Evolutionary conservation across 2,329 filamentous ascomycete species (phyloP), one percentile per base, ranked within the genome.

Genomic region (Onygena corvina): DNA sequence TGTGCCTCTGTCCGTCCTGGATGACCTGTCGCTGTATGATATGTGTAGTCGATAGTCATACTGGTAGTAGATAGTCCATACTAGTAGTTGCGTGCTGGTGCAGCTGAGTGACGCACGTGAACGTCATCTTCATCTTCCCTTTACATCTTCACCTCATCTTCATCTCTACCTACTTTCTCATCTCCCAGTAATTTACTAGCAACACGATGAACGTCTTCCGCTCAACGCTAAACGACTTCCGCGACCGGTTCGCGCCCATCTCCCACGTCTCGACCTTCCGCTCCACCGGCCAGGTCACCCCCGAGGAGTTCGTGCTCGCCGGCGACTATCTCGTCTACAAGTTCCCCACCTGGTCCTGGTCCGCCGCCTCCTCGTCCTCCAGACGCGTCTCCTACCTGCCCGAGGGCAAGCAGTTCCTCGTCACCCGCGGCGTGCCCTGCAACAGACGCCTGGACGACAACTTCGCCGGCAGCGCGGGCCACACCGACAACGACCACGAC

Each of bases 291-390:
- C 86, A 96, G 71, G 92, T 98, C 69, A 96, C 90, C 0, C 90
- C 90, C 14, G 90, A 95, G 63, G 92, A 98, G 75, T 98, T 98
- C 67, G 76, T 95, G 46, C 83, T 85, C 3, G 92, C 92, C 2
- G 92, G 92, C 59, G 92, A 98, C 72, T 98, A 96, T 66, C 81
- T 98, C 31, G 89, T 94, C 62, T 94, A 93, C 80, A 96, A 95
- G 73, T 98, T 98, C 70, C 92, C 90, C 6, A 94, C 90, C 51
- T 98, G 92, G 92, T 84, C 86, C 46, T 98, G 92, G 92, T 81
- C 84, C 56, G 86, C 92, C 60, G 89, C 90, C 57, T 85, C 90
- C 49, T 80, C 81, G n/a, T 78, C 82, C 1, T 76, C 79, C 53
- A 86, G 87, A 65, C 83, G 88, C 55, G 85, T 86, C 49, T 72